Evolutionary conservation across 352 stramenopile genomes (phyloP), one percentile per base, ranked within the genome.

Genomic region (Globisporangium yorkense): DNA sequence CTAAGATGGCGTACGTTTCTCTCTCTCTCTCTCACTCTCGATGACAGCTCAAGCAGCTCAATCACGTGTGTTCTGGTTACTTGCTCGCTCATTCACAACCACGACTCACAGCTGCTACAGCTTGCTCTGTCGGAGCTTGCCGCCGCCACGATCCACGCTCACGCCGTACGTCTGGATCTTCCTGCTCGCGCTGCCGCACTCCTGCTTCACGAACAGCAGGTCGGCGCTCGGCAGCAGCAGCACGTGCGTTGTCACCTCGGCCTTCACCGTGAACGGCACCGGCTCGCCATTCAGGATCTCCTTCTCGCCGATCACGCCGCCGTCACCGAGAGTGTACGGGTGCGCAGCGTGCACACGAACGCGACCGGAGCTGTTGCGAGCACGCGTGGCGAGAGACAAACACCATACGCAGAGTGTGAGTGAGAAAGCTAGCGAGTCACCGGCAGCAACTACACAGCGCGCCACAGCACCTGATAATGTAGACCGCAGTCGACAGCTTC

Each of bases 211-310:
- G 39, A 71, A 65, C 54, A 76, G 71, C 37, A 89, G 66, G 37
- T 94, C 82, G n/a, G 66, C 69, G 54, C 73, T 78, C 16, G 74
- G 75, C 13, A 94, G 56, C 31, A 90, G 51, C 18, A 94, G 65
- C 55, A 92, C 67, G 59, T 91, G 77, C 45, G 80, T 88, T 13
- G 66, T 60, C 6, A 63, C 72, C 48, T 81, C 66, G 0, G 82
- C 79, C 15, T 62, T 62, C 9, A 89, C 62, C 5, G 75, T 91
- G 63, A 83, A 94, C 10, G 82, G 73, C 16, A 92, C 75, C 12
- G 84, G 84, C 55, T 94, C 84, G 47, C 84, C 70, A 13, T 80
- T 77, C 20, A 90, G 56, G 16, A 88, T 74, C 62, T 90, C 82
- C 35, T 74, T 72, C 47, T 88, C 75, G 27, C 79, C 75, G 67